Percentiles rank a stretch among this genome's conserved stretches.
Evolutionary conservation across 495 filamentous ascomycete genomes (phyloP).

Genomic region (Cercophora newfieldiana): DNA sequence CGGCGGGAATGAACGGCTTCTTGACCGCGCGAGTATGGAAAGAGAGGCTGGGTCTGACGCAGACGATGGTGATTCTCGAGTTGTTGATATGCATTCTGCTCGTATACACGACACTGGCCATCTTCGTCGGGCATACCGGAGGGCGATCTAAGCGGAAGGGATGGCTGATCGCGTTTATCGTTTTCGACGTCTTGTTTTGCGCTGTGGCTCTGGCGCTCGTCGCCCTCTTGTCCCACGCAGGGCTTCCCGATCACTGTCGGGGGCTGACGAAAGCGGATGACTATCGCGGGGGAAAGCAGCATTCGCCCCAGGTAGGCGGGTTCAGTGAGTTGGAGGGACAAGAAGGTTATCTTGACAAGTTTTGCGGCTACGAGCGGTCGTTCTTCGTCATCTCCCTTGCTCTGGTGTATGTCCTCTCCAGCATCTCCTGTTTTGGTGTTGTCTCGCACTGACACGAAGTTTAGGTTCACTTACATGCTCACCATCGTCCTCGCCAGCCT

Average conservation of each 20-base stretch:
- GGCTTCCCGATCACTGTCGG: slow-evolving; percentile 38
- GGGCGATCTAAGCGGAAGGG: slow-evolving; percentile 25
- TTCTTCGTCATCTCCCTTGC: slow-evolving; percentile 36
- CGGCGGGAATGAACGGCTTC: slow-evolving; percentile 40
- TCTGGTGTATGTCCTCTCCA: slow-evolving; percentile 34
- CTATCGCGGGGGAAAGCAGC: neutral
- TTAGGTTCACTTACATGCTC: slow-evolving; percentile 41
- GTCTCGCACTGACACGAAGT: slow-evolving; percentile 10
- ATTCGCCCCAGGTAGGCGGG: slow-evolving; percentile 19
- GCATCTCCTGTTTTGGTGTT: neutral
- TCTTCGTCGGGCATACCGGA: slow-evolving; percentile 35
- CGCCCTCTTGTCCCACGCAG: slow-evolving; percentile 33
- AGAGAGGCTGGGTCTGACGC: slow-evolving; percentile 28
- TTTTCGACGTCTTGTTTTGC: slow-evolving; percentile 33
- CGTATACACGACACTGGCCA: slow-evolving; percentile 37
- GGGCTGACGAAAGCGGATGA: slow-evolving; percentile 25
- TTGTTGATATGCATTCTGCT: slow-evolving; percentile 36
- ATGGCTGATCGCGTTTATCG: slow-evolving; percentile 30
- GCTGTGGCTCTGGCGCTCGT: slow-evolving; percentile 34
- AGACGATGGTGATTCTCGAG: slow-evolving; percentile 35
- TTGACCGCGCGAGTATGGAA: slow-evolving; percentile 33
- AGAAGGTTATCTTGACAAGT: slow-evolving; percentile 35
- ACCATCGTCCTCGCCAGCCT: slow-evolving; percentile 34
- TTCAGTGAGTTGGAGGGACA: slow-evolving; percentile 29
- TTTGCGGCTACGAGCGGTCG: slow-evolving; percentile 37